Base-by-base conservation (phyloP, 2,329 filamentous ascomycete species). In the Fonsecaea multimorphosa region DNA sequence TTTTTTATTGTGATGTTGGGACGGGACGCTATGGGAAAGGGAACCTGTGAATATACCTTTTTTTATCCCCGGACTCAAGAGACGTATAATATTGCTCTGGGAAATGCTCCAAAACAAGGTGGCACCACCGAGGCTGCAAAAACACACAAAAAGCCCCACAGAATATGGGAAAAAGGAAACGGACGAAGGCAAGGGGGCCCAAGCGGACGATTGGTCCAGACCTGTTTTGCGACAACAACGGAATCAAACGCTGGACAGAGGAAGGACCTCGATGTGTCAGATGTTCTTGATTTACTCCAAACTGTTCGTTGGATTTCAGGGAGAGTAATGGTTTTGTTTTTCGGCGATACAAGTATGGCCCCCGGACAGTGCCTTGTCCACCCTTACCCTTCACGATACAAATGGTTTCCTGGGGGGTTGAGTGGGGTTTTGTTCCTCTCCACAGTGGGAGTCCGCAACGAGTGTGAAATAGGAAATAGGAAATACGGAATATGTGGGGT, bases 301-400 rank as follows among this genome's bases (percentile, higher is more conserved):
- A 49, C 19, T 49, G 22, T 24, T 12, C 8, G 19, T n/a, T 24
- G 44, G 19, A 24, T 24, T 49, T 19, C n/a, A n/a, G n/a, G 44
- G 44, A 44, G 38, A 24, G 8, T 31, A 31, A 4, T 7, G 36
- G 16, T 19, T 19, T 44, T 49, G 44, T 24, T 11, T 40, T 19
- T 9, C 58, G 58, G 58, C 46, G 29, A 60, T 60, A 51, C 44
- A 60, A 36, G 36, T 51, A 60, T 52, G 9, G n/a, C n/a, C 12
- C 58, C 38, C 58, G 36, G 31, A 19, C 11, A n/a, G 9, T 52
- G 27, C 19, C n/a, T n/a, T n/a, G n/a, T n/a, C 29, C 8, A 31
- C 29, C 44, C 3, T 40, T 36, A 34, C 24, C n/a, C 12, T 14
- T 8, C 24, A 14, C 22, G 24, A 29, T 36, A 22, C 19, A 27